phyloP scores from a whole-genome alignment of 805 yeast genomes.

The Starmerella floris region DNA sequence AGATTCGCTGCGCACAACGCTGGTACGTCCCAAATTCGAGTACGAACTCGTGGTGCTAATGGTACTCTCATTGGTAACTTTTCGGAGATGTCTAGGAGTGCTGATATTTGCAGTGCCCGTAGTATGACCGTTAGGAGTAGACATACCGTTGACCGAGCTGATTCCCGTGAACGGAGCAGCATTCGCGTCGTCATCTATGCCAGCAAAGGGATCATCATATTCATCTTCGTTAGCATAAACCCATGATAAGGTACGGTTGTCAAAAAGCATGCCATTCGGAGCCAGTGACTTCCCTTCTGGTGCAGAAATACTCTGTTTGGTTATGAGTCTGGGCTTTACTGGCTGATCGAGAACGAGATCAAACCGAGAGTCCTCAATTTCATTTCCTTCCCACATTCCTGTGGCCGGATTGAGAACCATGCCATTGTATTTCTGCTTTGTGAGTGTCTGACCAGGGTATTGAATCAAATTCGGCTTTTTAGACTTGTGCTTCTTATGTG shows the following conservation, averaged over 20 bases:
- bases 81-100: background rate
- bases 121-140: background rate
- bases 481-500: background rate
- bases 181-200: conserved; percentile 14
- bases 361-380: conserved; percentile 17
- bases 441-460: conserved; percentile 9
- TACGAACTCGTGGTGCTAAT: conserved; percentile 11
- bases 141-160: no score
- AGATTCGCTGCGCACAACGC: conserved; percentile 18
- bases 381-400: conserved; percentile 24
- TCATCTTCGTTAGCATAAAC: conserved; percentile 18
- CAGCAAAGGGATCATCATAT: conserved; percentile 22
- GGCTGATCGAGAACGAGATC: conserved; percentile 8
- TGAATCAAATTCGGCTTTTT: conserved; percentile 14
- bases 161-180: background rate
- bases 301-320: conserved; percentile 3
- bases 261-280: conserved; percentile 22
- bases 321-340: conserved; percentile 16
- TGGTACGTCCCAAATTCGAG: conserved; percentile 8
- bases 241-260: conserved; percentile 21
- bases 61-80: conserved; percentile 11
- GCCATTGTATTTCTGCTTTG: conserved; percentile 19
- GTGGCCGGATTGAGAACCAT: conserved; percentile 22
- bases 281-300: background rate
- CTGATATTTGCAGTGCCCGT: background rate